Evolutionary conservation across 2,329 filamentous ascomycete genomes (phyloP), one percentile per base, ranked within the genome.

Genomic region (Akanthomyces lecanii): DNA sequence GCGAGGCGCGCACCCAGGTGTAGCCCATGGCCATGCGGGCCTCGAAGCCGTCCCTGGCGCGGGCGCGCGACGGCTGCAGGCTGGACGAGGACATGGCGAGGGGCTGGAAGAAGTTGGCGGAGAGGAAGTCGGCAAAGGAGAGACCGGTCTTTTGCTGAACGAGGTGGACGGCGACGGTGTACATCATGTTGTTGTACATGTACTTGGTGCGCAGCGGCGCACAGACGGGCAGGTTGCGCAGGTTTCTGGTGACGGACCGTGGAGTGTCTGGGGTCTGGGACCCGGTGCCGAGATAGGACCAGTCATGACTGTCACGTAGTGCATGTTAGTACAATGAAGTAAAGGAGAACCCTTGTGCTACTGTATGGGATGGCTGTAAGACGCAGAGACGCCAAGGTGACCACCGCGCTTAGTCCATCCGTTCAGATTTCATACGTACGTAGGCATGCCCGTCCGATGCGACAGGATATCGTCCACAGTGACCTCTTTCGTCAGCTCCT

Each of bases 181-280:
- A 73, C 70, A 73, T 72, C 65, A 71, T 68, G 51, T 71, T 73
- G 62, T 65, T 68, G 63, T 72, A 71, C 18, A 69, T 63, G 59
- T 67, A 70, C 54, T 65, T 65, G 21, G 65, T 63, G 6, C 70
- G 67, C 0, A 69, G 58, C 0, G 71, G 70, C 6, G 68, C 67
- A 5, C 65, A 66, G 2, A 68, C 42, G 3, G 63, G 52, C n/a
- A 73, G 63, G 54, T 72, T 71, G 14, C 70, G 66, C 40, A 73
- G 55, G 30, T 72, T 73, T 18, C 70, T 57, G 5, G 69, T 71
- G 14, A 73, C 58, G 2, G 70, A 71, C 8, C 61, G 56, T 3
- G 70, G 64, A 30, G 65, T 59, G 36, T 72, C 70, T 10, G 68
- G 65, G 10, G n/a, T 51, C 2, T 66, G 18, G 10, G 69, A 64